Evolutionary conservation across 257 asterid species (phyloP).

Genomic region (Euphrasia confusa): DNA sequence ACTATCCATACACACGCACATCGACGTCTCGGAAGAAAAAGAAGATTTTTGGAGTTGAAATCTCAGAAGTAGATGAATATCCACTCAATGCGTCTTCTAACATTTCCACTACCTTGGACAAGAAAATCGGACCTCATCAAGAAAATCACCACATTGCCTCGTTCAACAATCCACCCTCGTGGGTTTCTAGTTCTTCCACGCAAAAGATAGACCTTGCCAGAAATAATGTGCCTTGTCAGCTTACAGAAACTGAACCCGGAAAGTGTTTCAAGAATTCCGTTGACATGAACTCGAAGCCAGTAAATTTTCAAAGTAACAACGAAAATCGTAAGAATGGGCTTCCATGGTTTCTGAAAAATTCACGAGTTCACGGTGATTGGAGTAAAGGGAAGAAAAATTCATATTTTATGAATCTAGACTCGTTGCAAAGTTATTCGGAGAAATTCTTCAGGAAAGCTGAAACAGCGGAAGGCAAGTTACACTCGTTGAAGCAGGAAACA

Average conservation of each 20-base stretch:
- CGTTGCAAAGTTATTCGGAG: slow-evolving; percentile 50
- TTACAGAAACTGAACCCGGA: not conserved
- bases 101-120: slow-evolving; percentile 12
- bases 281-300: not conserved
- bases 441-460: slow-evolving; percentile 44
- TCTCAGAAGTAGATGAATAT: slow-evolving; percentile 33
- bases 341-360: slow-evolving; percentile 44
- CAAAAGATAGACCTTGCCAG: slow-evolving; percentile 23
- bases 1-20: slow-evolving; percentile 23
- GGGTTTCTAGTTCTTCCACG: slow-evolving; percentile 30
- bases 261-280: not conserved
- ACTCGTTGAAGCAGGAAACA: slow-evolving; percentile 26
- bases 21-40: slow-evolving; percentile 38
- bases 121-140: slow-evolving; percentile 2
- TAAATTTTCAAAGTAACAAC: not conserved
- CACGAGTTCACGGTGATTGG: slow-evolving; percentile 23
- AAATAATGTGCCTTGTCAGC: slow-evolving; percentile 4
- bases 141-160: not conserved
- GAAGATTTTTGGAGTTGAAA: slow-evolving; percentile 64
- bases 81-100: slow-evolving; percentile 22
- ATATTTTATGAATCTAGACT: slow-evolving; percentile 61
- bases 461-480: slow-evolving; percentile 25
- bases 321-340: slow-evolving; percentile 28
- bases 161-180: slow-evolving; percentile 8
- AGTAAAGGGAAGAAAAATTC: slow-evolving; percentile 30